These are phyloP conservation scores for Paraphysoderma sedebokerense DNA, from an alignment of 371 early-diverging fungal genomes.

Conservation along the genomic window DNA sequence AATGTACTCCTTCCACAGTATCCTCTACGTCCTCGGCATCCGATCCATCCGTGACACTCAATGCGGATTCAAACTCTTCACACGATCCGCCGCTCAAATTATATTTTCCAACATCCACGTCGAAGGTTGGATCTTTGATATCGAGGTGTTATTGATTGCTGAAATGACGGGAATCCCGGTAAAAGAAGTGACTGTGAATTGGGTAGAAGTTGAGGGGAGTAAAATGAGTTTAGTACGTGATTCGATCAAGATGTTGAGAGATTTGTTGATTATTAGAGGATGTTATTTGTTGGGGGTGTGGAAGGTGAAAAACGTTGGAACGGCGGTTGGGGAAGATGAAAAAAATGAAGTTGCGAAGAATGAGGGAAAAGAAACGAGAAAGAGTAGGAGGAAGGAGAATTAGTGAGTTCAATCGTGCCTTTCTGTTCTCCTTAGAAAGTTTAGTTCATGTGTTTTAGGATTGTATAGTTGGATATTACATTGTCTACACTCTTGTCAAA, in stretches of 20 bases:
- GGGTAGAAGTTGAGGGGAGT: slow-evolving; percentile 92
- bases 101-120: slow-evolving; percentile 84
- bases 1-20: slow-evolving; percentile 77
- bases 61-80: slow-evolving; percentile 90
- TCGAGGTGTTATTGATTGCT: slow-evolving; percentile 79
- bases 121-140: slow-evolving; percentile 92
- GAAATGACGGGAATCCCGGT: slow-evolving; percentile 44
- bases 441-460: too few relatives aligned
- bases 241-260: slow-evolving; percentile 73
- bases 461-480: too few relatives aligned
- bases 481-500: too few relatives aligned
- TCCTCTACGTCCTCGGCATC: slow-evolving; percentile 61
- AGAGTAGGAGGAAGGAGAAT: too few relatives aligned
- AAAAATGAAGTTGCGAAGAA: too few relatives aligned
- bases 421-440: too few relatives aligned
- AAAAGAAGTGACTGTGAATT: slow-evolving; percentile 73
- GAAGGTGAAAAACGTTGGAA: too few relatives aligned
- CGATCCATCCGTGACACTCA: slow-evolving; percentile 79
- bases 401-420: too few relatives aligned
- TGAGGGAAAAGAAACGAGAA: too few relatives aligned
- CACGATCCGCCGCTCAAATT: slow-evolving; percentile 50
- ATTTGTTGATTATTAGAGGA: slow-evolving; percentile 66
- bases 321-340: too few relatives aligned
- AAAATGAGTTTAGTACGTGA: slow-evolving; percentile 76
- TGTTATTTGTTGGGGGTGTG: slow-evolving; percentile 67